These are phyloP conservation scores for Coniochaeta prunicola DNA, from an alignment of 2,329 filamentous ascomycete genomes.

Conservation along the genomic window DNA sequence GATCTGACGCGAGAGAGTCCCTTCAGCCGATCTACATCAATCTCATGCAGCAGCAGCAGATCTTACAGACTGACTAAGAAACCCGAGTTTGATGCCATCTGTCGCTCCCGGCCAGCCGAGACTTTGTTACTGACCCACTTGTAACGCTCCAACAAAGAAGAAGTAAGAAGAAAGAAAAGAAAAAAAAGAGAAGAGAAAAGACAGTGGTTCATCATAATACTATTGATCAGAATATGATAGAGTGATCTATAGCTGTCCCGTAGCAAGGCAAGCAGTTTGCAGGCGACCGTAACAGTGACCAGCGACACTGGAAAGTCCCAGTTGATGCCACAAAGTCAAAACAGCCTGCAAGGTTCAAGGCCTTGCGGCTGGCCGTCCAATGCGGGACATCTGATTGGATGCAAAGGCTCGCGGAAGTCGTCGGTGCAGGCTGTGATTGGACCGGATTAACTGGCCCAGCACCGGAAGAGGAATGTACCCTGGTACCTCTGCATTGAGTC, in stretches of 20 bases:
- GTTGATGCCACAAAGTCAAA: not conserved
- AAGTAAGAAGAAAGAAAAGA: not conserved
- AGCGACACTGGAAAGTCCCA: no score
- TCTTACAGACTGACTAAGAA: not conserved
- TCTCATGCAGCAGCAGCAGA: not conserved
- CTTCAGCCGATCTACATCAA: not conserved
- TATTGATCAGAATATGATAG: not conserved
- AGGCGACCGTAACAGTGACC: no score
- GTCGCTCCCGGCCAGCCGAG: not conserved
- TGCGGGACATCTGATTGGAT: not conserved
- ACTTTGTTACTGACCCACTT: not conserved
- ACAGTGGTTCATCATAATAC: not conserved
- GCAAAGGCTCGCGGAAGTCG: not conserved
- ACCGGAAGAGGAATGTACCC: conserved; percentile 1
- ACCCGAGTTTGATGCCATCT: not conserved
- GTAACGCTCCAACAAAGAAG: not conserved
- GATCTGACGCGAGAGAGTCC: not conserved
- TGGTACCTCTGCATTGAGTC: not conserved
- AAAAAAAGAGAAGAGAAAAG: not conserved
- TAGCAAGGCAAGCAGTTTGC: not conserved
- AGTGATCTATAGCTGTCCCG: not conserved
- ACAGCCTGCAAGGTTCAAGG: not conserved
- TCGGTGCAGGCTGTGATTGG: not conserved
- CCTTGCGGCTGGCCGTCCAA: not conserved
- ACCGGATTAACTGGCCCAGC: not conserved